Evolutionary conservation across 257 asterid species (phyloP).

Genomic region (Plantago major): DNA sequence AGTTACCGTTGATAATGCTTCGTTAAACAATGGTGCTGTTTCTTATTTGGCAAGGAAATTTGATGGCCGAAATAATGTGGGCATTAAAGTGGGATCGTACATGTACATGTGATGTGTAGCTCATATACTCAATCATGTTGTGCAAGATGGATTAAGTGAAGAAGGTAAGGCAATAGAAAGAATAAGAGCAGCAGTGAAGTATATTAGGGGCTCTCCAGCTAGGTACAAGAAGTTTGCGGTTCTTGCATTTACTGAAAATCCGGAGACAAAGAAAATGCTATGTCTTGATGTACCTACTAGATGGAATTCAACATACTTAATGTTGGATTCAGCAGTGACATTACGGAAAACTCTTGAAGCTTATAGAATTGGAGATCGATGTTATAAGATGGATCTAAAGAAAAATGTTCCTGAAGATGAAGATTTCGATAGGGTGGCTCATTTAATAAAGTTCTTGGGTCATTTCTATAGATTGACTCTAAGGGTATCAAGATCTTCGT

Average conservation of each 20-base stretch:
- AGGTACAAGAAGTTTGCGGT: constrained; percentile 2
- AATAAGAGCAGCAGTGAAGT: background rate
- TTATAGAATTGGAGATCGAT: background rate
- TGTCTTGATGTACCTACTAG: background rate
- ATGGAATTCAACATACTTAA: background rate
- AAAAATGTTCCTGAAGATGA: background rate
- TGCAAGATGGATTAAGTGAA: background rate
- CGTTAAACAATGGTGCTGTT: background rate
- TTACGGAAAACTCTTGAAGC: constrained; percentile 1
- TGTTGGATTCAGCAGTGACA: background rate
- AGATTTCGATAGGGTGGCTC: background rate
- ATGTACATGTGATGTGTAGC: background rate
- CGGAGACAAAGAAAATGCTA: background rate
- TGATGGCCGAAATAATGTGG: background rate
- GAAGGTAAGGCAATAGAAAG: background rate
- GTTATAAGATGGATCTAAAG: background rate
- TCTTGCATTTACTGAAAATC: background rate
- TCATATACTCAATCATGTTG: background rate
- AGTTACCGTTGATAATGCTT: background rate
- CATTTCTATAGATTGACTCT: background rate
- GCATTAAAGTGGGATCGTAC: background rate
- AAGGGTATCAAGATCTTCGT: background rate
- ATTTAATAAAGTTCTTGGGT: background rate
- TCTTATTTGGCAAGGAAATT: background rate
- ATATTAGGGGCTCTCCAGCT: background rate